phyloP scores from a whole-genome alignment of 2,329 filamentous ascomycete genomes.

The Eutypa lata region DNA sequence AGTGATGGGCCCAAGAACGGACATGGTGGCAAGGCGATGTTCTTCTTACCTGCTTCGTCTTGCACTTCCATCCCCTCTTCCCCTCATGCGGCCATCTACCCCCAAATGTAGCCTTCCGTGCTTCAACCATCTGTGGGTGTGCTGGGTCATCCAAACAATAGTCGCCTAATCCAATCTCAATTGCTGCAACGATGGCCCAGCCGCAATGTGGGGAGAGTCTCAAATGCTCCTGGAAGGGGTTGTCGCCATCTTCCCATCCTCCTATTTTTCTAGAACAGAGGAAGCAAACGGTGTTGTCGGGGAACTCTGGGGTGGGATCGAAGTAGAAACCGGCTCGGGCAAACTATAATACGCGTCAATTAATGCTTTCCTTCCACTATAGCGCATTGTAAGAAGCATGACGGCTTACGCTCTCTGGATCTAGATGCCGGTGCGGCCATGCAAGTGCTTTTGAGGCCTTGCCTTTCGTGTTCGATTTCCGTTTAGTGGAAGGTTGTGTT shows the following conservation, averaged over 20 bases:
- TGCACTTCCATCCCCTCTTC: slow-evolving; percentile 87
- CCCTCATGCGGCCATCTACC: slow-evolving; percentile 83
- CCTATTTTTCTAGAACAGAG: slow-evolving; percentile 80
- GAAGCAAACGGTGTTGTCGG: slow-evolving; percentile 89
- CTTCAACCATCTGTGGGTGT: slow-evolving; percentile 66
- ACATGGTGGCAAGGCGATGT: background rate
- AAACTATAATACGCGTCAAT: slow-evolving; percentile 53
- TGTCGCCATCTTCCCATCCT: slow-evolving; percentile 87
- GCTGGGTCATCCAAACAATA: slow-evolving; percentile 72
- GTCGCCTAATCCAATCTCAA: slow-evolving; percentile 59
- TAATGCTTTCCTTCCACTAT: slow-evolving; percentile 10
- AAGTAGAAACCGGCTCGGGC: slow-evolving; percentile 91
- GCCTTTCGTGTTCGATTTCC: slow-evolving; percentile 65
- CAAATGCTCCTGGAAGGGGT: slow-evolving; percentile 80
- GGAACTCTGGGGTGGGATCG: slow-evolving; percentile 67
- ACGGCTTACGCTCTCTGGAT: slow-evolving; percentile 58
- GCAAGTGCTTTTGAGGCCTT: slow-evolving; percentile 54
- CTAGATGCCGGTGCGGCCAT: slow-evolving; percentile 77
- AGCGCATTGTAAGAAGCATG: slow-evolving; percentile 8
- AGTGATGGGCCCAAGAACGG: slow-evolving; percentile 8
- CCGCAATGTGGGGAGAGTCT: slow-evolving; percentile 79
- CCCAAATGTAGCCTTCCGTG: slow-evolving; percentile 80
- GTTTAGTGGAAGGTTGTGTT: slow-evolving; percentile 60
- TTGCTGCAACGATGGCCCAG: slow-evolving; percentile 73
- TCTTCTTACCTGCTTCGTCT: slow-evolving; percentile 71